phyloP scores from a whole-genome alignment of 2,329 filamentous ascomycete genomes.

The Phialophora verrucosa region DNA sequence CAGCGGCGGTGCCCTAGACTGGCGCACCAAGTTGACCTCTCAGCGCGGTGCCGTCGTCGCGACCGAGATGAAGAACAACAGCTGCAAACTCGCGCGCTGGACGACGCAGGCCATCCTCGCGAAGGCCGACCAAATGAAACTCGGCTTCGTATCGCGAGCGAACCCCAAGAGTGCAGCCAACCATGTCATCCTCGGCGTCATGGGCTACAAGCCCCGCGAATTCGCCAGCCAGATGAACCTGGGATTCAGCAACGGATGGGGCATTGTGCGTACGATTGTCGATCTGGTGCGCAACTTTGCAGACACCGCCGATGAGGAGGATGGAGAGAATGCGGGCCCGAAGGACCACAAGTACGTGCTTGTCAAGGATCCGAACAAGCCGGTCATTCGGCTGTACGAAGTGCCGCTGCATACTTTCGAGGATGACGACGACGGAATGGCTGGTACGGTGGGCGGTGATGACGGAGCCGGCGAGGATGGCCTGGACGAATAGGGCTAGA shows the following conservation, averaged over 20 bases:
- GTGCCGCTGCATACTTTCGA: conserved; percentile 88
- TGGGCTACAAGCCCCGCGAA: conserved; percentile 97
- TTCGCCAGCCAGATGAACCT: conserved; percentile 98
- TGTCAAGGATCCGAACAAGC: conserved; percentile 93
- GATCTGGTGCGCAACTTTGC: conserved; percentile 68
- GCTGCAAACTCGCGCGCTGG: conserved; percentile 97
- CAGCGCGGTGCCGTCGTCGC: conserved; percentile 97
- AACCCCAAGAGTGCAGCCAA: conserved; percentile 92
- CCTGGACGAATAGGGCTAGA: conserved; percentile 51
- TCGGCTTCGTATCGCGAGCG: conserved; percentile 93
- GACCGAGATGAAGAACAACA: conserved; percentile 99
- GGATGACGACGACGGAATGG: conserved; percentile 74
- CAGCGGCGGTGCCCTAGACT: conserved; percentile 92
- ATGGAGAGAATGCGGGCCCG: conserved; percentile 28
- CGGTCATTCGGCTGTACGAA: conserved; percentile 88
- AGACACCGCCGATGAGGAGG: conserved; percentile 47
- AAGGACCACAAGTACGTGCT: conserved; percentile 57
- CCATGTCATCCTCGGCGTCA: conserved; percentile 92
- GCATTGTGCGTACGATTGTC: conserved; percentile 95
- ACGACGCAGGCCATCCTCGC: conserved; percentile 95
- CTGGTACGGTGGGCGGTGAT: conserved; percentile 57
- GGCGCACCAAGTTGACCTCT: conserved; percentile 90
- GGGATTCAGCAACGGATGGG: conserved; percentile 96
- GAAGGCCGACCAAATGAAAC: conserved; percentile 98
- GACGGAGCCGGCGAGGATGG: conserved; percentile 62